Evolutionary conservation across 345 rosid genomes (phyloP).

Genomic region (Hibiscus tridactylites): DNA sequence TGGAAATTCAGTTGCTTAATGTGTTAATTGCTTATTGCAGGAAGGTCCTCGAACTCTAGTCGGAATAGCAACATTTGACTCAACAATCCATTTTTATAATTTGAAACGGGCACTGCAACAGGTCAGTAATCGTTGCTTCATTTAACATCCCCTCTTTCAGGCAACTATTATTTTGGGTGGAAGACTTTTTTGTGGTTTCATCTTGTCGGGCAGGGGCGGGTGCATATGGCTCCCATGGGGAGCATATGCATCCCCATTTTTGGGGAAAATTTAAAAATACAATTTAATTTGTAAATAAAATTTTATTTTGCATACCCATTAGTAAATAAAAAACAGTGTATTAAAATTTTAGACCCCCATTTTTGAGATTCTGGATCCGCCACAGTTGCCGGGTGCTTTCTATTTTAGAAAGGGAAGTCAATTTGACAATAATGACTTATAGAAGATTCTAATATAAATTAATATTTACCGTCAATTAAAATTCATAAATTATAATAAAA

Average conservation of each 20-base stretch:
- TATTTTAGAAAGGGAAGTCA: background rate
- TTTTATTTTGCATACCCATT: too few relatives aligned
- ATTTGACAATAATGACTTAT: background rate
- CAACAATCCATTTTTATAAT: conserved; percentile 89
- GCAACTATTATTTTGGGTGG: background rate
- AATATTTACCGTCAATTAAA: too few relatives aligned
- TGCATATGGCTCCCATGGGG: too few relatives aligned
- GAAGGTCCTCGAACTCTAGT: conserved; percentile 97
- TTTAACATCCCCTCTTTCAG: background rate
- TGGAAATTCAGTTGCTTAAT: background rate
- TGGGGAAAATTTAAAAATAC: too few relatives aligned
- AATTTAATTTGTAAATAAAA: too few relatives aligned
- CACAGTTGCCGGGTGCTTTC: background rate
- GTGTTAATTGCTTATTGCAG: conserved; percentile 35
- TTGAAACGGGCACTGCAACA: conserved; percentile 82
- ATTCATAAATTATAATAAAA: too few relatives aligned
- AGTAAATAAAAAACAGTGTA: too few relatives aligned
- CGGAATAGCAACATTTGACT: conserved; percentile 96
- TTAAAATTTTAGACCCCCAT: too few relatives aligned
- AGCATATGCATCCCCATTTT: too few relatives aligned
- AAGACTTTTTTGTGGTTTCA: background rate
- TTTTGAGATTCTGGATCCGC: too few relatives aligned
- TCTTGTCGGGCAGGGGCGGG: background rate
- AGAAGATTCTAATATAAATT: background rate
- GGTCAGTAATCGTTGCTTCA: conserved; percentile 25